phyloP scores from a whole-genome alignment of 768 basidiomycete genomes.

The Mycena olivaceomarginata region DNA sequence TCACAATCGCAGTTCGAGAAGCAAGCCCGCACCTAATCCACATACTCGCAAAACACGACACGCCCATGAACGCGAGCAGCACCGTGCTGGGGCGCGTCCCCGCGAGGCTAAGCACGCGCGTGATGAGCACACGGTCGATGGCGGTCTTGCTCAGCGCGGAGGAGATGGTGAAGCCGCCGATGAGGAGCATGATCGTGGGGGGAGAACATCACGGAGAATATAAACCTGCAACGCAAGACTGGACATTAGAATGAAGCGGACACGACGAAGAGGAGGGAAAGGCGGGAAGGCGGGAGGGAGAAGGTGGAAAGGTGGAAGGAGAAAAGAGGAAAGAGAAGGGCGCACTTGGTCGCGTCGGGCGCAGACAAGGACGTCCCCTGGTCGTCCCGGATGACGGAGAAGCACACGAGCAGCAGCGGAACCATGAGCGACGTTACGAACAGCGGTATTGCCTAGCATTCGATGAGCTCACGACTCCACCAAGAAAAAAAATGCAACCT shows the following conservation, averaged over 20 bases:
- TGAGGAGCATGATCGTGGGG: constrained; percentile 98
- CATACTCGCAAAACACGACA: constrained; percentile 99
- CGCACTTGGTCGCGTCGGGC: no score
- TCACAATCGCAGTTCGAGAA: no score
- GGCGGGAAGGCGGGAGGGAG: neutral
- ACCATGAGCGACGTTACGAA: constrained; percentile 78
- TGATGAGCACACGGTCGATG: constrained; percentile 94
- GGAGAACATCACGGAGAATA: constrained; percentile 97
- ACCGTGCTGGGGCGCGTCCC: constrained; percentile 92
- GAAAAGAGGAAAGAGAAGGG: no score
- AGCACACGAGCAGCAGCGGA: constrained; percentile 86
- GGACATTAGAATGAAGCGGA: no score
- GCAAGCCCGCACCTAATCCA: constrained; percentile 87
- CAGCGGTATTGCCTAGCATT: no score
- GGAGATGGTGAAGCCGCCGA: constrained; percentile 98
- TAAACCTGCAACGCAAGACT: constrained; percentile 69
- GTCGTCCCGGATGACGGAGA: constrained; percentile 74
- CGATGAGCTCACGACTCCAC: no score
- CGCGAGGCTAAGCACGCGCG: constrained; percentile 91
- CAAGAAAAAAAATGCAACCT: constrained; percentile 68
- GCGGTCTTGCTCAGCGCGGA: constrained; percentile 97
- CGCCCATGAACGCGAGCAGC: constrained; percentile 94
- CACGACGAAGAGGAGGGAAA: constrained; percentile 32
- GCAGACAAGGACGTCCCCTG: no score
- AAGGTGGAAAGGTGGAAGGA: no score